Conservation (phyloP, 208 protist genomes). For the Naegleria fowleri region DNA sequence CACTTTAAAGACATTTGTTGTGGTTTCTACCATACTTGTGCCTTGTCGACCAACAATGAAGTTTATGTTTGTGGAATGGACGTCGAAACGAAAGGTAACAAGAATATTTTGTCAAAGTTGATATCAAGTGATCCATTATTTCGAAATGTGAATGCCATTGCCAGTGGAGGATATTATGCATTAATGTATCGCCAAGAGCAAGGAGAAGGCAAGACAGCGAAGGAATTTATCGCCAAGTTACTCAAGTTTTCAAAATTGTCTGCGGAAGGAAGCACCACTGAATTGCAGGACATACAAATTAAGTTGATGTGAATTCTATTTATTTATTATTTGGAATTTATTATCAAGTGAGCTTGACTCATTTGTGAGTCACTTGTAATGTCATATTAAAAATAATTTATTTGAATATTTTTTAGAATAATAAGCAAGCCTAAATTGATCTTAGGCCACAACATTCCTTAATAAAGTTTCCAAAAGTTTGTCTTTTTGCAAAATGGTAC, state of each 20-base stretch:
- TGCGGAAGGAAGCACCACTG: too few relatives aligned
- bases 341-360: too few relatives aligned
- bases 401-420: too few relatives aligned
- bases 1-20: not conserved
- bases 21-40: not conserved
- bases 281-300: too few relatives aligned
- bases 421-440: too few relatives aligned
- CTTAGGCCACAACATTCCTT: slow-evolving; percentile 32
- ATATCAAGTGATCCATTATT: not conserved
- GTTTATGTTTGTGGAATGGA: not conserved
- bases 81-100: not conserved
- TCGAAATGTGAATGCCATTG: not conserved
- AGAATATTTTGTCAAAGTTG: not conserved
- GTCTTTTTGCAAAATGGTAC: slow-evolving; percentile 32
- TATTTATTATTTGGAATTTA: too few relatives aligned
- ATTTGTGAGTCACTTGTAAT: too few relatives aligned
- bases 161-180: not conserved
- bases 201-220: not conserved
- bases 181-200: not conserved
- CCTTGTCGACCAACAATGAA: not conserved
- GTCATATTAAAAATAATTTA: too few relatives aligned
- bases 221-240: not conserved
- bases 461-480: slow-evolving; percentile 28
- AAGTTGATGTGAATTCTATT: too few relatives aligned
- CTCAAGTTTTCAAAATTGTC: too few relatives aligned